Base-by-base conservation (phyloP, 2,329 filamentous ascomycete genomes). In the Sporothrix globosa region DNA sequence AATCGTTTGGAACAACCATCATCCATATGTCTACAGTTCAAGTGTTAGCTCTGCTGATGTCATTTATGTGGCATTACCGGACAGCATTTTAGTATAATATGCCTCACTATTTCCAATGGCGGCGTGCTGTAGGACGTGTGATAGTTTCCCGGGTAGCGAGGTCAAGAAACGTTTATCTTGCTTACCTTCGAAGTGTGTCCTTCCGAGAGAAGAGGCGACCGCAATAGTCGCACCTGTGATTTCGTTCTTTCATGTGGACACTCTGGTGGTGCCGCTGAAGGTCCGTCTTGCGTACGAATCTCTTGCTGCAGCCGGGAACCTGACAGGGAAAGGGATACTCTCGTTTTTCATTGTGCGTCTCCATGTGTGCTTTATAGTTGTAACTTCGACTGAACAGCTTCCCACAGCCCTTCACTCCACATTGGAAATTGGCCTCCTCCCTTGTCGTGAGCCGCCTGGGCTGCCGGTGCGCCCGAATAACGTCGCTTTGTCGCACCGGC, bases 291-390 rank as follows among this genome's bases (percentile, higher is more conserved):
- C 93, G 87, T 21, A 92, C 91, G 79, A 97, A 97, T 67, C 87
- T 87, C 81, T 91, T 92, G 74, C 81, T 84, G 80, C 93, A 97
- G 68, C 85, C 86, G 2, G 84, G 79, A 41, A 88, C 81, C 1
- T 82, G 82, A 79, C 93, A 97, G 1, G 85, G 83, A 76, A 92
- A 91, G 0, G 90, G 88, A 75, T 91, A 92, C 75, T 88, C 87
- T 70, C 91, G 85, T 71, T 87, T 85, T 17, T 92, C 88, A 76
- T 96, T 89, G 77, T 97, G 93, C 0, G 90, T 94, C 76, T 94
- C 90, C 85, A 94, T 86, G 78, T 97, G 93, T 41, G 92, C 91
- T 76, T 92, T 93, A 81, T 90, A 92, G 80, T 97, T 97, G 82
- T 95, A 96, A 76, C 88, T 90, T 73, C 93, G 85, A 74, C 92